Conservation (phyloP, 139 green algal genomes). For the Chlamydomonas incerta region DNA sequence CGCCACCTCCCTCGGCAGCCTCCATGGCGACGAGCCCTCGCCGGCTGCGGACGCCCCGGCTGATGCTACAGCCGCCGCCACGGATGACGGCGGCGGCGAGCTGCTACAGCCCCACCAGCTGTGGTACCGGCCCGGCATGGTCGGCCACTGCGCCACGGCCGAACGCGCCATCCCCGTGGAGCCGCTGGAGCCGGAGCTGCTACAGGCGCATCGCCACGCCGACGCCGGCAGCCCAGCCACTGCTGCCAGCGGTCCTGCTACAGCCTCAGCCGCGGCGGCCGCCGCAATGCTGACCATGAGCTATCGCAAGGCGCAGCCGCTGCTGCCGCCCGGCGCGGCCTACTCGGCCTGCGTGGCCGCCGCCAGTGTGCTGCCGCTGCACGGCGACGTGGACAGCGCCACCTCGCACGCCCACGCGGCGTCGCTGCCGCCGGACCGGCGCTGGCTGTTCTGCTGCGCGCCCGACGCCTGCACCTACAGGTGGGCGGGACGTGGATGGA, state of each 20-base stretch:
- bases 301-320: conserved; percentile 39
- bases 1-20: too few species aligned
- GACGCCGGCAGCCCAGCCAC: too few species aligned
- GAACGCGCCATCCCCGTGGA: conserved; percentile 7
- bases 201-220: not conserved
- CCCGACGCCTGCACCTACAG: conserved; percentile 64
- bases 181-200: not conserved
- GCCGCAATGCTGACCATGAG: conserved; percentile 25
- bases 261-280: too few species aligned
- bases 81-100: not conserved
- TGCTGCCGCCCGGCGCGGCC: not conserved
- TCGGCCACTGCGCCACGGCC: conserved; percentile 16
- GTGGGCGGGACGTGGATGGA: not conserved
- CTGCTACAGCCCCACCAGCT: not conserved
- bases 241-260: too few species aligned
- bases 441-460: conserved; percentile 54
- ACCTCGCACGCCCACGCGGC: conserved; percentile 8
- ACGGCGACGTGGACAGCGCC: conserved; percentile 17
- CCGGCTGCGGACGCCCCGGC: too few species aligned
- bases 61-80: not conserved
- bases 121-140: conserved; percentile 30
- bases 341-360: not conserved
- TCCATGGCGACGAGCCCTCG: too few species aligned
- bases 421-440: not conserved
- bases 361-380: not conserved